Evolutionary conservation across 495 filamentous ascomycete genomes (phyloP).

Genomic region (Beverwykella pulmonaria): DNA sequence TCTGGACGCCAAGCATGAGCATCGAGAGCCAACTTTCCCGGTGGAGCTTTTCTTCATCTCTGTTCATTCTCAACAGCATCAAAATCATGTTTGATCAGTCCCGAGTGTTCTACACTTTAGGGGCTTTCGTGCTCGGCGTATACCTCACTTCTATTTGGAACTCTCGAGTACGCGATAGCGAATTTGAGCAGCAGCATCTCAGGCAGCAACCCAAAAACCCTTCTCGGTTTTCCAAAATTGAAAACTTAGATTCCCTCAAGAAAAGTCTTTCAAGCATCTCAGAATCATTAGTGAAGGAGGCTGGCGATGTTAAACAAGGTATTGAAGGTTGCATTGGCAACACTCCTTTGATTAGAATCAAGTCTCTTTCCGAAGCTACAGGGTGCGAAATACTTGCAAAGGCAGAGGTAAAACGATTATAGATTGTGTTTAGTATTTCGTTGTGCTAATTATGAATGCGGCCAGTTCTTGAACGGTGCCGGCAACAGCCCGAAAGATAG

Average conservation of each 20-base stretch:
- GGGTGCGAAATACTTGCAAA: conserved; percentile 93
- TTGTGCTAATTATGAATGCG: background rate
- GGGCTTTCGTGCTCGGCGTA: conserved; percentile 64
- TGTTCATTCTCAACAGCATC: background rate
- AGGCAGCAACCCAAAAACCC: conserved; percentile 46
- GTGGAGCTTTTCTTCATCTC: conserved; percentile 20
- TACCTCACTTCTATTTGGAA: conserved; percentile 69
- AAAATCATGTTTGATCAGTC: conserved; percentile 17
- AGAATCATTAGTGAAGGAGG: conserved; percentile 8
- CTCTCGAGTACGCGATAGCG: conserved; percentile 34
- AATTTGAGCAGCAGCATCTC: background rate
- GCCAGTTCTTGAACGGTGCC: conserved; percentile 86
- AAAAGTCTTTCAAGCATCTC: background rate
- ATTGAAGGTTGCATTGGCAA: conserved; percentile 94
- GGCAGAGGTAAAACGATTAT: conserved; percentile 65
- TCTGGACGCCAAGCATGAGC: conserved; percentile 13
- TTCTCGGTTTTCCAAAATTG: conserved; percentile 57
- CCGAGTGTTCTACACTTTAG: conserved; percentile 41
- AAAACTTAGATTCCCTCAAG: conserved; percentile 9
- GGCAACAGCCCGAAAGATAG: conserved; percentile 95
- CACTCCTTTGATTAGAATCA: conserved; percentile 87
- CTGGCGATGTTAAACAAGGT: conserved; percentile 59
- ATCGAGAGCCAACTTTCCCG: conserved; percentile 2
- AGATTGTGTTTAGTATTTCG: background rate
- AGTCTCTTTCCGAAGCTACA: conserved; percentile 85